Base-by-base conservation (phyloP, 306 rosid species). In the Prinsepia uniflora region DNA sequence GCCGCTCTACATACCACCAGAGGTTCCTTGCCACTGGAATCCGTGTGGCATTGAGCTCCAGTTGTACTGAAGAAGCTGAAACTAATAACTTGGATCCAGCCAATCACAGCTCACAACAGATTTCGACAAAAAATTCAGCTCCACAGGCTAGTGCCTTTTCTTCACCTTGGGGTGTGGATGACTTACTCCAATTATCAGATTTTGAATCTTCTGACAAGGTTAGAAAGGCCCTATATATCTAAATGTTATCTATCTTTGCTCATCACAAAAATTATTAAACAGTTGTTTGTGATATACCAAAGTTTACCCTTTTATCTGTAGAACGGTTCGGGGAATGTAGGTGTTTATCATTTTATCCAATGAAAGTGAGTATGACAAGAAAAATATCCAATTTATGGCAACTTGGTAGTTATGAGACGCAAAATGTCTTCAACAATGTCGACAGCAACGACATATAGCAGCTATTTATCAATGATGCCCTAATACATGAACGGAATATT, bases 21-120 rank as follows among this genome's bases (percentile, higher is more conserved):
- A 89, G 99, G 41, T 86, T 89, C 76, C 91, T 94, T 19, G 96
- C 99, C n/a, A 91, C 99, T 6, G 97, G 99, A 73, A 91, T 91
- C 67, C 70, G 85, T 6, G 95, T 94, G 74, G 99, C 97, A 30
- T 66, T 86, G 79, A 83, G 72, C 68, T 85, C 89, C 24, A 70
- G 80, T 69, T 90, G 96, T 72, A 5, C 78, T 66, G 87, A 88
- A 70, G 94, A 84, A 30, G 64, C 80, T 11, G 86, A 83, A 61
- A 82, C 79, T 60, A 70, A 65, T 65, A 77, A 60, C 58, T 66
- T 73, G 50, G 97, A 93, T 88, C 98, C 98, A 30, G 88, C 96
- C 6, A 75, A 79, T 81, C 83, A 73, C 3, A 80, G 68, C 55
- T 62, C 88, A 15, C 81, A 83, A 34, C 81, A 76, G 71, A 76